Evolutionary conservation across 1,284 basidiomycete species (phyloP).

Genomic region (Inonotus hispidus): DNA sequence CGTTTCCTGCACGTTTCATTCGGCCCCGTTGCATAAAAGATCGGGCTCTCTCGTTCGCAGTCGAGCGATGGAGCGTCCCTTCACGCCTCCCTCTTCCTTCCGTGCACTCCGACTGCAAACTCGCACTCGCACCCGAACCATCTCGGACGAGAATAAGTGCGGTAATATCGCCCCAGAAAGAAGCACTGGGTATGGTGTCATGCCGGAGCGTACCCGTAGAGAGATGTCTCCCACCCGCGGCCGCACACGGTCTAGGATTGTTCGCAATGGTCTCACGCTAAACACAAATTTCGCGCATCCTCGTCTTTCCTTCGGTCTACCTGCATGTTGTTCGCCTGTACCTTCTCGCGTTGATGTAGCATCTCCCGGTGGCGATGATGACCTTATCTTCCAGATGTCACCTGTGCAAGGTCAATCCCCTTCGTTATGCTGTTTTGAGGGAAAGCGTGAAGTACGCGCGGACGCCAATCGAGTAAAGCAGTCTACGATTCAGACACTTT

Average conservation of each 20-base stretch:
- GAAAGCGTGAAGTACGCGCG: background rate
- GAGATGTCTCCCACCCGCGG: constrained; percentile 7
- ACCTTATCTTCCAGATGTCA: constrained; percentile 21
- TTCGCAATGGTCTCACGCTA: constrained; percentile 1
- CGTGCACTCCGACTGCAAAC: constrained; percentile 15
- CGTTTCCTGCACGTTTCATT: background rate
- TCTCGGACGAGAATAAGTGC: constrained; percentile 11
- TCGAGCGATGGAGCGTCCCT: constrained; percentile 11
- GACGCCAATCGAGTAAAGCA: constrained; percentile 1
- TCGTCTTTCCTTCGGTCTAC: constrained; percentile 1
- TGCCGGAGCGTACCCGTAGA: background rate
- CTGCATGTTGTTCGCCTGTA: constrained; percentile 2
- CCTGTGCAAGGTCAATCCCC: constrained; percentile 17
- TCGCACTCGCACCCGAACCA: constrained; percentile 8
- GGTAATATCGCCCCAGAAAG: background rate
- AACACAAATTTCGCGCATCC: constrained; percentile 2
- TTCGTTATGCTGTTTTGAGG: constrained; percentile 1
- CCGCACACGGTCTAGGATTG: constrained; percentile 10
- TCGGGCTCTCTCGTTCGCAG: background rate
- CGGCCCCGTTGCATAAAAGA: background rate
- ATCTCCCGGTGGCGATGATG: constrained; percentile 14
- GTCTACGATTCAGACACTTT: constrained; percentile 8
- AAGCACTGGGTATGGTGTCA: background rate
- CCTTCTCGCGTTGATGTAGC: background rate
- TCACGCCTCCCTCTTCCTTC: constrained; percentile 18